These are phyloP conservation scores for Pyrrhoderma lamaoense DNA, from an alignment of 1,284 basidiomycete genomes.

Conservation along the genomic window DNA sequence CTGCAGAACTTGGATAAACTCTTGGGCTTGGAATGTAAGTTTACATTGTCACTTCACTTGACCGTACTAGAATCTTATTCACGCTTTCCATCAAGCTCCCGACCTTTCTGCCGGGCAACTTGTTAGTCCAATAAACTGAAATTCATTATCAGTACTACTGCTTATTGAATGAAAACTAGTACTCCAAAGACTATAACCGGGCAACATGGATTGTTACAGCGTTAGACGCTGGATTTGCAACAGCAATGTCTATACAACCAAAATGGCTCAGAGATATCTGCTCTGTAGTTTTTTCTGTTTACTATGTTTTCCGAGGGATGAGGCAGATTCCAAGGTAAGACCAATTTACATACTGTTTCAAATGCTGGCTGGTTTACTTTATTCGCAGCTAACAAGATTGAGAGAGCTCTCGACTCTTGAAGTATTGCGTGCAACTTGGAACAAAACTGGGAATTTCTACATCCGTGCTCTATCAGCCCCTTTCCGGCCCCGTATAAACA, in stretches of 20 bases:
- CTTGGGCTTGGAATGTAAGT: slow-evolving; percentile 74
- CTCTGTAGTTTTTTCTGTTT: slow-evolving; percentile 77
- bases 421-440: slow-evolving; percentile 93
- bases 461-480: slow-evolving; percentile 61
- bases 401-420: slow-evolving; percentile 92
- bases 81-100: neutral
- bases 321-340: slow-evolving; percentile 83
- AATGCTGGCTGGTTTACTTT: neutral
- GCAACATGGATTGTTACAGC: slow-evolving; percentile 95
- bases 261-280: slow-evolving; percentile 87
- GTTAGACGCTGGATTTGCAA: slow-evolving; percentile 95
- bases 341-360: neutral
- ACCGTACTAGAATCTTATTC: neutral
- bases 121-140: slow-evolving; percentile 50
- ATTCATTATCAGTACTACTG: neutral
- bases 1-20: slow-evolving; percentile 84
- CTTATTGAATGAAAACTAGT: slow-evolving; percentile 39
- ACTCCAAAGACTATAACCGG: slow-evolving; percentile 89
- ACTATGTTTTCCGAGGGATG: slow-evolving; percentile 94
- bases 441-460: slow-evolving; percentile 93
- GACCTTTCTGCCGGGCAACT: slow-evolving; percentile 48
- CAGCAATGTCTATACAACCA: slow-evolving; percentile 88
- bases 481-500: slow-evolving; percentile 52
- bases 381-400: slow-evolving; percentile 77
- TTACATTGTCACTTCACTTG: slow-evolving; percentile 1